Evolutionary conservation across 2,329 filamentous ascomycete genomes (phyloP), one percentile per base, ranked within the genome.

Genomic region (Epichloe bromicola): DNA sequence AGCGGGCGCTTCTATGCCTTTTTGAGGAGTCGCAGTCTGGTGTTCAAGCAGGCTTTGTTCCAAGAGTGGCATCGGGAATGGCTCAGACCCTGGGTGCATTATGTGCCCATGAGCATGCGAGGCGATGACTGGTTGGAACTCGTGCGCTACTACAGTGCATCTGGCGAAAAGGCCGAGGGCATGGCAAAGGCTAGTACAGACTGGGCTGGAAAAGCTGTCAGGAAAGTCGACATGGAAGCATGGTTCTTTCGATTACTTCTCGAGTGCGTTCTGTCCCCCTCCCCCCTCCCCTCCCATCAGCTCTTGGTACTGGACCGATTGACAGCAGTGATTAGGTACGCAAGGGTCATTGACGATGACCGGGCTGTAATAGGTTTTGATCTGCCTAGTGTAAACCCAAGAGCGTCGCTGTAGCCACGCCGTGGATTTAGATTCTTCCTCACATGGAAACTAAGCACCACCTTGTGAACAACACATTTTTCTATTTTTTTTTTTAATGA

Each of bases 1-100:
- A 90, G 84, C 15, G 93, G 93, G 1, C 83, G 93, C 12, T 98
- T 95, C 70, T 93, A 96, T 65, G 86, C 89, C 0, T 95, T 97
- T 97, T 70, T 98, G 49, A 78, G 81, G 58, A 90, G 85, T 61
- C 80, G 78, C 57, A 94, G 86, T 62, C 72, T 96, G 57, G 84
- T 90, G 19, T 93, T 88, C 70, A 98, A 98, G 70, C 82, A 91
- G 67, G 86, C 89, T 15, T 68, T 98, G 38, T 97, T 96, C 65
- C 78, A 87, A 26, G 93, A 98, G 70, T 98, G 93, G 93, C 93
- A 97, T 63, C 77, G 83, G 52, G 90, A 96, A 65, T 95, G 91
- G 89, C 70, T 98, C 33, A 78, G 78, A 60, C 88, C 91, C 1
- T 98, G 93, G 93, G 82, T 88, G 43, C 93, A 98, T 67, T 97